Conservation (phyloP, 169 alveolate genomes). For the Neospora caninum region DNA sequence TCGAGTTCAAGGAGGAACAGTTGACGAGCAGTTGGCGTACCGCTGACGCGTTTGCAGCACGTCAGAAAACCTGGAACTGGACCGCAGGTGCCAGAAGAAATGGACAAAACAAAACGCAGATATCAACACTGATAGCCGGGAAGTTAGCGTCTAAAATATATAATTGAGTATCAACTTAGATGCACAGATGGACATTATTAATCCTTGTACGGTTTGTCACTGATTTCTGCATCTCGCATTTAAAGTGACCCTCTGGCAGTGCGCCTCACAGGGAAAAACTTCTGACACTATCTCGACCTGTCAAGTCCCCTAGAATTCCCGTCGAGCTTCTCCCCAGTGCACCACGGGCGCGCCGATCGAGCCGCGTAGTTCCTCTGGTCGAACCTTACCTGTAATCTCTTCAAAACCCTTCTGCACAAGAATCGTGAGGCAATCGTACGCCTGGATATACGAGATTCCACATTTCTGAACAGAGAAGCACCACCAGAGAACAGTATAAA, state of each 20-base stretch:
- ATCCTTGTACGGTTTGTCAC: no score
- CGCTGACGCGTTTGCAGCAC: conserved; percentile 25
- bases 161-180: no score
- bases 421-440: conserved; percentile 23
- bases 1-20: conserved; percentile 31
- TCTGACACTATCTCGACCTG: no score
- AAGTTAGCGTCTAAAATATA: no score
- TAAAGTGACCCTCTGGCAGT: no score
- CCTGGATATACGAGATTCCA: conserved; percentile 5
- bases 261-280: no score
- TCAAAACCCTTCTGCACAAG: conserved; percentile 23
- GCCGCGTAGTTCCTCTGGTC: no score
- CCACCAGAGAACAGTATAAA: neutral
- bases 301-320: no score
- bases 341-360: no score
- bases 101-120: neutral
- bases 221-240: no score
- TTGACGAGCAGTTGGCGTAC: conserved; percentile 28
- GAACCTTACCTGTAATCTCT: neutral
- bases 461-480: conserved; percentile 28
- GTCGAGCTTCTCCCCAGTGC: no score
- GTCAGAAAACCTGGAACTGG: conserved; percentile 31
- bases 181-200: no score
- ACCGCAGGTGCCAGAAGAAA: neutral
- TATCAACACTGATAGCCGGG: neutral